These are phyloP conservation scores for Vitis vinifera DNA, from an alignment of 164 flowering plant species.

Conservation along the genomic window ASM3070453v1 NC_081817.1:29480001-29480500, in stretches of 20 bases:
- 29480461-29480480: slow-evolving; percentile 68
- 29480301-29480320: background rate
- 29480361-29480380: background rate
- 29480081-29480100: too few relatives aligned
- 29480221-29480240: slow-evolving; percentile 89
- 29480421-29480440: slow-evolving; percentile 70
- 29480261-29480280: slow-evolving; percentile 48
- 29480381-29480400: background rate
- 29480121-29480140: too few relatives aligned
- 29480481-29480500: slow-evolving; percentile 80
- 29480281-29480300: slow-evolving; percentile 13
- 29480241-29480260: slow-evolving; percentile 77
- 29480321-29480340: background rate
- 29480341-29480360: too few relatives aligned
- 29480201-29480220: slow-evolving; percentile 84
- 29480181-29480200: slow-evolving; percentile 76
- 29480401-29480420: slow-evolving; percentile 54
- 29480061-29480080: too few relatives aligned
- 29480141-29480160: background rate
- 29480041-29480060: too few relatives aligned
- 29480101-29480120: too few relatives aligned
- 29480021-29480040: too few relatives aligned
- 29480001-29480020: background rate
- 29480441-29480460: slow-evolving; percentile 56
- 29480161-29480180: background rate